Percentiles rank a stretch among this genome's conserved stretches.
Conservation (phyloP, 257 asterid genomes). For the Salvia hispanica region DNA sequence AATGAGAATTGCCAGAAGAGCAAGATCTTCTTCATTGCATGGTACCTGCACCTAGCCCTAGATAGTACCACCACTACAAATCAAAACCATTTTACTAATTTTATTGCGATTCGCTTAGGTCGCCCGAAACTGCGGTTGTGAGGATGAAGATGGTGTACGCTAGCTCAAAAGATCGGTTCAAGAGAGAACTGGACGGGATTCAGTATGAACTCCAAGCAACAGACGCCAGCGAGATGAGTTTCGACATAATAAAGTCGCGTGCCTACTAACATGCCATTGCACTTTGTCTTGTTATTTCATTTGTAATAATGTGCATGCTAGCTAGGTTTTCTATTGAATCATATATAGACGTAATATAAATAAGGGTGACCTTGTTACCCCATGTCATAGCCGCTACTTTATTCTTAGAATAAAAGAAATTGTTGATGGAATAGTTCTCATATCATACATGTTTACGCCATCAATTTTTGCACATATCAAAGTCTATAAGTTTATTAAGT, state of each 20-base stretch:
- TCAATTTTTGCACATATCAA: too few relatives aligned
- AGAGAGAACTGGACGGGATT: conserved; percentile 84
- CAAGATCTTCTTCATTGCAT: conserved; percentile 83
- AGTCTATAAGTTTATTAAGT: too few relatives aligned
- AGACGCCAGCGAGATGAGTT: conserved; percentile 90
- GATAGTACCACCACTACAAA: too few relatives aligned
- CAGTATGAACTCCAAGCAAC: conserved; percentile 85
- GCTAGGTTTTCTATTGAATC: not conserved
- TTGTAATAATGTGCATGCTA: conserved; percentile 18
- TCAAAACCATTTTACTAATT: not conserved
- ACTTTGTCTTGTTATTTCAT: not conserved
- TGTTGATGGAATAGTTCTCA: not conserved
- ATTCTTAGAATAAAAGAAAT: too few relatives aligned
- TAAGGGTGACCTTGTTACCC: conserved; percentile 14
- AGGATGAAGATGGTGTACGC: conserved; percentile 95
- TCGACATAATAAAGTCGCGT: conserved; percentile 71
- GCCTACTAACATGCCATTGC: conserved; percentile 30
- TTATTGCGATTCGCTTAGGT: conserved; percentile 35
- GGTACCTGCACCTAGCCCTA: conserved; percentile 29
- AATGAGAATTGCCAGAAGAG: conserved; percentile 81
- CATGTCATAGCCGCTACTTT: too few relatives aligned
- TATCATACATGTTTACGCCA: not conserved
- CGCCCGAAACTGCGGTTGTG: conserved; percentile 73
- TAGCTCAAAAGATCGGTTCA: conserved; percentile 33
- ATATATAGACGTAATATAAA: not conserved